Conservation (phyloP, 331 rosid genomes). For the Telfairia occidentalis region DNA sequence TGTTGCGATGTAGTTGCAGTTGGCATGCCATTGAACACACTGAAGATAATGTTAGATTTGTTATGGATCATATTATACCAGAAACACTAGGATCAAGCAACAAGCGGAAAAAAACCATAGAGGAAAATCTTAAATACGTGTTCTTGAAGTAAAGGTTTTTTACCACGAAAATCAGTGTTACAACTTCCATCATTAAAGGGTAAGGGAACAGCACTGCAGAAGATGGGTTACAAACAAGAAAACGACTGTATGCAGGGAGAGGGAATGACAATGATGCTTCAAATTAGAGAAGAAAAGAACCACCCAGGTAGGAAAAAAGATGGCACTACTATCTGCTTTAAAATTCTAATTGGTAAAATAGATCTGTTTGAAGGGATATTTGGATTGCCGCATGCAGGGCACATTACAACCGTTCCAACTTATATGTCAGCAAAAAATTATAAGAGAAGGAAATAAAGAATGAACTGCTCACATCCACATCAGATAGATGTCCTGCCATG, state of each 20-base stretch:
- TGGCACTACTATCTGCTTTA: background rate
- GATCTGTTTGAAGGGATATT: background rate
- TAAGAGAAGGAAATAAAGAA: slow-evolving; percentile 6
- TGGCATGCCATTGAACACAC: slow-evolving; percentile 99
- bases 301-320: background rate
- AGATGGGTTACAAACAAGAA: background rate
- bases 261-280: background rate
- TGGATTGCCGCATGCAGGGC: background rate
- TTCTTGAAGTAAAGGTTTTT: background rate
- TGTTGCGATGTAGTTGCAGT: slow-evolving; percentile 97
- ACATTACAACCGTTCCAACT: background rate
- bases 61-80: background rate
- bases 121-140: background rate
- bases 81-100: background rate
- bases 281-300: background rate
- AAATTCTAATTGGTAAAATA: background rate
- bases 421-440: background rate
- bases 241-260: background rate
- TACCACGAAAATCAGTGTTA: background rate
- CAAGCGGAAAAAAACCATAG: background rate
- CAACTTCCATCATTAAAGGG: background rate
- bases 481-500: slow-evolving; percentile 97
- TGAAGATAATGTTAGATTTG: slow-evolving; percentile 17
- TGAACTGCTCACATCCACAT: slow-evolving; percentile 76
- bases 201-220: background rate